These are phyloP conservation scores for Thelephora terrestris DNA, from an alignment of 1,284 basidiomycete species.

Conservation along the genomic window DNA sequence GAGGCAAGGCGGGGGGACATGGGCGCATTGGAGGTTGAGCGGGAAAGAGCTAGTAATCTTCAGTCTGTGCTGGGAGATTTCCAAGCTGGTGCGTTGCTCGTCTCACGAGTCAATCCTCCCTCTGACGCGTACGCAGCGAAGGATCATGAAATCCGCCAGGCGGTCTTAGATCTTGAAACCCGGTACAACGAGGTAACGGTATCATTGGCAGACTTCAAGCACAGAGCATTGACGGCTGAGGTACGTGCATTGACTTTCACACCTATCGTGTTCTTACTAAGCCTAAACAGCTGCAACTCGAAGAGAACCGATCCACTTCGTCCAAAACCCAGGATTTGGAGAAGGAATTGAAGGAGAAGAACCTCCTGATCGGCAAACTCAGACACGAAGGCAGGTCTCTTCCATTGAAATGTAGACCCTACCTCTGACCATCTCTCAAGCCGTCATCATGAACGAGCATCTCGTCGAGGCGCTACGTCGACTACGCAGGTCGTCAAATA, in stretches of 20 bases:
- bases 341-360: constrained; percentile 92
- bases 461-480: constrained; percentile 95
- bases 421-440: constrained; percentile 28
- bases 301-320: constrained; percentile 61
- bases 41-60: constrained; percentile 72
- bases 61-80: constrained; percentile 94
- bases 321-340: constrained; percentile 64
- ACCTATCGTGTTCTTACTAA: not conserved
- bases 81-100: constrained; percentile 60
- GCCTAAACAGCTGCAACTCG: constrained; percentile 49
- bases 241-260: constrained; percentile 26
- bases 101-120: constrained; percentile 2
- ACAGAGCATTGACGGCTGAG: constrained; percentile 81
- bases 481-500: constrained; percentile 75
- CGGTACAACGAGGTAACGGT: constrained; percentile 64
- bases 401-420: not conserved
- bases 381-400: constrained; percentile 78
- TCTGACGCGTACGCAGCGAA: constrained; percentile 37
- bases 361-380: constrained; percentile 82
- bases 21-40: constrained; percentile 58
- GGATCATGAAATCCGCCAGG: constrained; percentile 68
- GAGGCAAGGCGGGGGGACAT: constrained; percentile 43
- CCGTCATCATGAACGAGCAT: constrained; percentile 95
- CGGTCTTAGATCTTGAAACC: constrained; percentile 72
- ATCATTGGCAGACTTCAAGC: constrained; percentile 77